phyloP scores from a whole-genome alignment of 2,329 filamentous ascomycete species.

The Cytospora piceae region DNA sequence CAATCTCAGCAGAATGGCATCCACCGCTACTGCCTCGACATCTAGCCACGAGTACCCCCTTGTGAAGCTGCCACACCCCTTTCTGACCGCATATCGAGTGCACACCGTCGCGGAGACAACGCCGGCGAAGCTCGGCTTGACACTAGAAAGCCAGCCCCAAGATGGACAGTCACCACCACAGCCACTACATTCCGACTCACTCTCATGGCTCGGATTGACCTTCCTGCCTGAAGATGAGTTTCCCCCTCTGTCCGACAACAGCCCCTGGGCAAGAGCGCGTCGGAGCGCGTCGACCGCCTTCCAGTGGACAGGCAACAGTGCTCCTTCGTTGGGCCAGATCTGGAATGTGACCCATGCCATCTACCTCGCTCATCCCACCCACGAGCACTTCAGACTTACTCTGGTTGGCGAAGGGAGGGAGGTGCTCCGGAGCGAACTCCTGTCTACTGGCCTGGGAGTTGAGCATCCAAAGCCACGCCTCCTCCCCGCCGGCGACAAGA shows the following conservation, averaged over 20 bases:
- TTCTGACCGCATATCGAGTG: constrained; percentile 48
- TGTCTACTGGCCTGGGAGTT: constrained; percentile 18
- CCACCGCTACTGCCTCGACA: constrained; percentile 17
- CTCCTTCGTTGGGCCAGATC: constrained; percentile 49
- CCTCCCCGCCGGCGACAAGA: constrained; percentile 20
- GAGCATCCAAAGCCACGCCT: constrained; percentile 44
- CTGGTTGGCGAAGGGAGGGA: constrained; percentile 43
- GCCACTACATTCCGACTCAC: constrained; percentile 43
- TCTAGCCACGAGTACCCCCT: constrained; percentile 36
- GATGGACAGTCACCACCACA: constrained; percentile 40
- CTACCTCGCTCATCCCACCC: constrained; percentile 46
- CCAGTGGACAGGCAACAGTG: constrained; percentile 42
- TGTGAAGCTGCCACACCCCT: constrained; percentile 52
- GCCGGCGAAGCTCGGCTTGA: constrained; percentile 36
- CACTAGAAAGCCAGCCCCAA: constrained; percentile 41
- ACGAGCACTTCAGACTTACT: constrained; percentile 48
- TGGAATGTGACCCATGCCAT: constrained; percentile 53
- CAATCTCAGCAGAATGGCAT: constrained; percentile 30
- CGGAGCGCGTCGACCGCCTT: constrained; percentile 47
- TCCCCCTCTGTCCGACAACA: constrained; percentile 38
- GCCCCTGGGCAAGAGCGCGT: constrained; percentile 48
- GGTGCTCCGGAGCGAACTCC: constrained; percentile 36
- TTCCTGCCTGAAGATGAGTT: constrained; percentile 33
- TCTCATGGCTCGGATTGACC: constrained; percentile 44
- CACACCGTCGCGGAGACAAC: constrained; percentile 36